phyloP scores from a whole-genome alignment of 495 filamentous ascomycete genomes.

The Hypoxylon intermedium region DNA sequence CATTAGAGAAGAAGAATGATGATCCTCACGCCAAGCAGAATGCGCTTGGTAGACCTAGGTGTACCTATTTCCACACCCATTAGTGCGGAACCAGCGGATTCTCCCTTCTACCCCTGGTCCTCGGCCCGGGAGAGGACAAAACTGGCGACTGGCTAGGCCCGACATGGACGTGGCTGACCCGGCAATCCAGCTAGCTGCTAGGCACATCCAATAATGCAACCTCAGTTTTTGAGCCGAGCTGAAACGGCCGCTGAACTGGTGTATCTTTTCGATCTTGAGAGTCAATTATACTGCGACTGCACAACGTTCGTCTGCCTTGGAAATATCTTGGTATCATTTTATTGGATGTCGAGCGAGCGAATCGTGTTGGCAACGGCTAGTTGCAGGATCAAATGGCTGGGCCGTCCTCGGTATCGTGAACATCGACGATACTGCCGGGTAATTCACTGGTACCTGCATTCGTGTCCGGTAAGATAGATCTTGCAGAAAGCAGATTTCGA shows the following conservation, averaged over 20 bases:
- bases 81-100: constrained; percentile 11
- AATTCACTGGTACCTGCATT: constrained; percentile 36
- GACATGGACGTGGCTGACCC: constrained; percentile 24
- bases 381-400: constrained; percentile 30
- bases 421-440: constrained; percentile 7
- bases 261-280: constrained; percentile 22
- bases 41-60: constrained; percentile 7
- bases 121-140: constrained; percentile 27
- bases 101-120: constrained; percentile 13
- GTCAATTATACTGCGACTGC: constrained; percentile 19
- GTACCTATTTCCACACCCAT: constrained; percentile 6
- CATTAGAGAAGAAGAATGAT: constrained; percentile 2
- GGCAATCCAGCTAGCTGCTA: constrained; percentile 24
- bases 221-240: too few species aligned
- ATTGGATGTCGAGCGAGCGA: constrained; percentile 32
- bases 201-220: constrained; percentile 9
- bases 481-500: constrained; percentile 25
- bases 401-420: constrained; percentile 11
- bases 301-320: constrained; percentile 18
- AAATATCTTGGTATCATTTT: constrained; percentile 9
- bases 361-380: constrained; percentile 18
- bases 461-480: constrained; percentile 27
- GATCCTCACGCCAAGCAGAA: constrained; percentile 9
- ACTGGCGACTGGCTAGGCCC: constrained; percentile 17
- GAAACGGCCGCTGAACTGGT: too few species aligned